phyloP scores from a whole-genome alignment of 2,329 filamentous ascomycete genomes.

The Fusarium fracticaudum region DNA sequence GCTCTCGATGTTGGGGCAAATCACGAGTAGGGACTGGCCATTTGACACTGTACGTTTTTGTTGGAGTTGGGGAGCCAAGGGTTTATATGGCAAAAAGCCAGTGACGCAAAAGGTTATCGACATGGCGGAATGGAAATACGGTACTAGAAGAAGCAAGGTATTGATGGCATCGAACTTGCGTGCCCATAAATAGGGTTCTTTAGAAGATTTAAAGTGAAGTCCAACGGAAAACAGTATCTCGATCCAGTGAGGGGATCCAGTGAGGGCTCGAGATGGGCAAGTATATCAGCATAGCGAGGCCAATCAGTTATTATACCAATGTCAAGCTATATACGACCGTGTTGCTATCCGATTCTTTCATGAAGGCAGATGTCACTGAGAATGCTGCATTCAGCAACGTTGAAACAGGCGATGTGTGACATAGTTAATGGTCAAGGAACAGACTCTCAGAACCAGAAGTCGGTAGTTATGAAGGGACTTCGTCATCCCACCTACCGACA shows the following conservation, averaged over 20 bases:
- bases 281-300: slow-evolving; percentile 2
- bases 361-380: background rate
- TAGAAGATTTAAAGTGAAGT: slow-evolving; percentile 1
- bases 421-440: background rate
- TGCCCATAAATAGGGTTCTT: background rate
- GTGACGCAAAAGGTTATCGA: slow-evolving; percentile 22
- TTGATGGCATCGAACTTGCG: background rate
- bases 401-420: background rate
- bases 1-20: slow-evolving; percentile 47
- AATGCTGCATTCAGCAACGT: background rate
- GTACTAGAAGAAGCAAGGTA: slow-evolving; percentile 18
- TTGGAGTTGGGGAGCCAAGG: slow-evolving; percentile 40
- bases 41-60: slow-evolving; percentile 26
- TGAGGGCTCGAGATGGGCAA: background rate
- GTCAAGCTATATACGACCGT: slow-evolving; percentile 14
- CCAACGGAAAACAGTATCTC: background rate
- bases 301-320: slow-evolving; percentile 19
- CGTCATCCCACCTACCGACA: background rate
- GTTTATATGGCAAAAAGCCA: slow-evolving; percentile 38
- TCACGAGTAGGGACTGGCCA: slow-evolving; percentile 38
- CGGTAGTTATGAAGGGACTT: background rate
- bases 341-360: background rate
- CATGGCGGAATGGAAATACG: slow-evolving; percentile 35
- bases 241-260: background rate
- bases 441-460: background rate